These are phyloP conservation scores for Raddia guianensis DNA, from an alignment of 176 grass and related monocot species.

Conservation along the genomic window DNA sequence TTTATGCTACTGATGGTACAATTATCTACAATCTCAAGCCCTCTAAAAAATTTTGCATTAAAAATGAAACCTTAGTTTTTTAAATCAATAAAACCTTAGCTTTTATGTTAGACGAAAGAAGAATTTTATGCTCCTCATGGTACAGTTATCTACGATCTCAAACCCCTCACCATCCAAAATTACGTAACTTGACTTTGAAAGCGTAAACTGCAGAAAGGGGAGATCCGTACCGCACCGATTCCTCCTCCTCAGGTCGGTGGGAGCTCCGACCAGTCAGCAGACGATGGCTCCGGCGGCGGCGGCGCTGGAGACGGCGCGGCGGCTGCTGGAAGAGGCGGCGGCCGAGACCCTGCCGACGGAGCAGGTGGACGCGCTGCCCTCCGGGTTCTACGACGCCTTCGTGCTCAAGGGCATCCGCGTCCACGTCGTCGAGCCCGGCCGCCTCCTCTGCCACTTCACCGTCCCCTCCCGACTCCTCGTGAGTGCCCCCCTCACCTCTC, in stretches of 20 bases:
- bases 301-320: conserved; percentile 55
- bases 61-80: no score
- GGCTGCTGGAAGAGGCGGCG: conserved; percentile 63
- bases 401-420: conserved; percentile 75
- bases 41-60: no score
- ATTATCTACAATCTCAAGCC: no score
- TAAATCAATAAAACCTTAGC: no score
- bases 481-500: not conserved
- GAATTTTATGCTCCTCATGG: no score
- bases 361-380: conserved; percentile 41
- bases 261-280: not conserved
- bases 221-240: not conserved
- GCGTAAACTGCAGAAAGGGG: no score
- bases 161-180: no score
- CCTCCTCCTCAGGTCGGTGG: not conserved
- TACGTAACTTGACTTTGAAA: no score
- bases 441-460: conserved; percentile 73
- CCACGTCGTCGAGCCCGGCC: conserved; percentile 59
- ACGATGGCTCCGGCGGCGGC: conserved; percentile 3
- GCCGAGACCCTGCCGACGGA: conserved; percentile 50
- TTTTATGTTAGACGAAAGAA: no score
- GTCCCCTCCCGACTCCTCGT: conserved; percentile 87
- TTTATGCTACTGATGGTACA: no score
- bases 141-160: no score
- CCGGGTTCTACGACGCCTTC: conserved; percentile 93